Conservation (phyloP, 1,284 basidiomycete genomes). For the Vanrija pseudolonga region DNA sequence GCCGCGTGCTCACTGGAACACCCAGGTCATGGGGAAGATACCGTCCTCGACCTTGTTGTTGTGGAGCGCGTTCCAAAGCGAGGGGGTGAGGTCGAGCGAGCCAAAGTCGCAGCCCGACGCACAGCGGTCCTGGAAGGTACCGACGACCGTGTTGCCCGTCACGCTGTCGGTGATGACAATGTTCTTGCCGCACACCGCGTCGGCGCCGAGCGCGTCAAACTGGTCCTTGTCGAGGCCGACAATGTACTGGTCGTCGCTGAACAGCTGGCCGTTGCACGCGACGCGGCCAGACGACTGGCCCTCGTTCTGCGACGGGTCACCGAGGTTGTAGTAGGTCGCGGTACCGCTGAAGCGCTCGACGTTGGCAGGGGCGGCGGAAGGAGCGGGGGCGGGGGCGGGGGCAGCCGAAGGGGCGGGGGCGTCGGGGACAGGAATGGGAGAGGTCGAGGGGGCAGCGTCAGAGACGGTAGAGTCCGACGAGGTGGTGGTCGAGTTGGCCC, state of each 20-base stretch:
- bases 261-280: constrained; percentile 24
- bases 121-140: constrained; percentile 57
- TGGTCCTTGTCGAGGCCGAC: constrained; percentile 38
- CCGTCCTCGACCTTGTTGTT: not conserved
- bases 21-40: not conserved
- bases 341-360: not conserved
- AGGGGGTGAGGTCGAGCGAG: not conserved
- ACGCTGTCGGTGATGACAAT: constrained; percentile 62
- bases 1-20: no score
- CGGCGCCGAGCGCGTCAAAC: constrained; percentile 15
- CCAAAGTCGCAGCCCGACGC: constrained; percentile 19
- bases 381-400: no score
- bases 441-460: no score
- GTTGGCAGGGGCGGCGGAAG: no score
- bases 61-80: not conserved
- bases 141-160: constrained; percentile 56
- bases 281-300: constrained; percentile 20
- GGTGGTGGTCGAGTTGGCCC: no score
- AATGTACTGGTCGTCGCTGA: constrained; percentile 26
- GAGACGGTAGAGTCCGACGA: no score
- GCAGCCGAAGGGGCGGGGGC: no score
- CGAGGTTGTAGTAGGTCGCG: constrained; percentile 44
- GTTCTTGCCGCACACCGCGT: constrained; percentile 50
- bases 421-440: no score
- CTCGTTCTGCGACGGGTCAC: no score